These are phyloP conservation scores for Kappamyces sp. DNA, from an alignment of 192 early-diverging fungal genomes.

Conservation along the genomic window DNA sequence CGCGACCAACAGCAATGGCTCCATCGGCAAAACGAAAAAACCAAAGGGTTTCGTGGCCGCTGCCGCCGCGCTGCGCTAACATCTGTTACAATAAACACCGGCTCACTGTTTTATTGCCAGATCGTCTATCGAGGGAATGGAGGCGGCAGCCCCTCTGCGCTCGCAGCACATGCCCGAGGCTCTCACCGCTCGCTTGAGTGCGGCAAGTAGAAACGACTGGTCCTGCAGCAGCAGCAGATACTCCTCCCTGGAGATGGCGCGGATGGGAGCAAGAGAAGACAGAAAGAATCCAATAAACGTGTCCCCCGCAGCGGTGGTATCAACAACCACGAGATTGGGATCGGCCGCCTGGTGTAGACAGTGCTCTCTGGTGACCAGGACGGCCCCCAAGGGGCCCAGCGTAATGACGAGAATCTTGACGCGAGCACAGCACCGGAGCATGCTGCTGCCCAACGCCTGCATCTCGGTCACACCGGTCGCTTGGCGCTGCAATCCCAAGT, in stretches of 20 bases:
- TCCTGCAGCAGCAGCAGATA: not conserved
- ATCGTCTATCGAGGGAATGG: conserved; percentile 47
- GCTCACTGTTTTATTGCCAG: too few species aligned
- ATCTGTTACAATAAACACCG: too few species aligned
- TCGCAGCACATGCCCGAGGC: conserved; percentile 65
- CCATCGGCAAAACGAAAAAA: too few species aligned
- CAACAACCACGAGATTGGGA: conserved; percentile 50
- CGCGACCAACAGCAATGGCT: too few species aligned
- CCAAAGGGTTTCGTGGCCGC: too few species aligned
- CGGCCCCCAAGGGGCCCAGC: conserved; percentile 59
- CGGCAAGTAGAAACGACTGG: not conserved
- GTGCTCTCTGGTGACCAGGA: conserved; percentile 35
- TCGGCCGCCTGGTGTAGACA: conserved; percentile 33
- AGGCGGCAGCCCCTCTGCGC: conserved; percentile 59
- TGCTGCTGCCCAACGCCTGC: conserved; percentile 15
- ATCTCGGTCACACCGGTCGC: too few species aligned
- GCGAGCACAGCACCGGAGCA: conserved; percentile 37
- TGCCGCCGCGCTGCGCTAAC: too few species aligned
- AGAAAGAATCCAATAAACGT: conserved; percentile 66
- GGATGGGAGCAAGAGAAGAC: conserved; percentile 39
- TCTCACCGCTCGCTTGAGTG: conserved; percentile 53
- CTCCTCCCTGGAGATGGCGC: not conserved
- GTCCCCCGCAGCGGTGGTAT: conserved; percentile 52
- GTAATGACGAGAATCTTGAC: conserved; percentile 64
- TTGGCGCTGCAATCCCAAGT: not conserved